phyloP scores from a whole-genome alignment of 2,329 filamentous ascomycete genomes.

The Aspergillus brunneoviolaceus region DNA sequence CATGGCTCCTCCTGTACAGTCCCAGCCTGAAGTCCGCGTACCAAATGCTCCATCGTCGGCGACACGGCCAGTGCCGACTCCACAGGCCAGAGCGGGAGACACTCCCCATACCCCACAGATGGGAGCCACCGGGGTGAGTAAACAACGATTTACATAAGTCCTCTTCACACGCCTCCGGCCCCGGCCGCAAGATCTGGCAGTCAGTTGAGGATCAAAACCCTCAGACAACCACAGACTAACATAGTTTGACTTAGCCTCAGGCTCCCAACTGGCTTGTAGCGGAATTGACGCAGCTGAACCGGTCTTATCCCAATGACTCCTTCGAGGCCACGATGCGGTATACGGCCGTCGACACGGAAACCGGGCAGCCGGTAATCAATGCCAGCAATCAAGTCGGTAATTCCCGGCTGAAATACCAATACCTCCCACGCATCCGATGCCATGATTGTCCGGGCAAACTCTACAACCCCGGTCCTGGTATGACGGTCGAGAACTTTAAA shows the following conservation, averaged over 20 bases:
- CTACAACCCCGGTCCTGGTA: conserved; percentile 85
- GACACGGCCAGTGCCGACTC: conserved; percentile 29
- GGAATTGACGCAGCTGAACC: conserved; percentile 70
- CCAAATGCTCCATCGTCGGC: conserved; percentile 22
- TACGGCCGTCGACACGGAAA: conserved; percentile 72
- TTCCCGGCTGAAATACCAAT: conserved; percentile 72
- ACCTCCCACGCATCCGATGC: conserved; percentile 85
- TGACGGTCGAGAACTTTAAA: conserved; percentile 86
- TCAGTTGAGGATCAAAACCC: neutral
- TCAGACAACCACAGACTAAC: conserved; percentile 10
- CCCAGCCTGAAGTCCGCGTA: conserved; percentile 30
- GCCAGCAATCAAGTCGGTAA: conserved; percentile 51
- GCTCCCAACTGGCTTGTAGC: conserved; percentile 81
- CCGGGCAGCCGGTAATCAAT: conserved; percentile 62
- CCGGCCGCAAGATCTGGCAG: conserved; percentile 12
- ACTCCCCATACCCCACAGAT: conserved; percentile 44
- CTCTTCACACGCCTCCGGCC: conserved; percentile 18
- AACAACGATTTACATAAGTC: conserved; percentile 22
- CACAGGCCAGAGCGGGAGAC: conserved; percentile 48
- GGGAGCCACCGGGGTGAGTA: conserved; percentile 46
- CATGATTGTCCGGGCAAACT: conserved; percentile 90
- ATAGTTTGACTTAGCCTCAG: conserved; percentile 60
- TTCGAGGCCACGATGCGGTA: conserved; percentile 94
- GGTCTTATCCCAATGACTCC: conserved; percentile 71
- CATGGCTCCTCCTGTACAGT: conserved; percentile 49